These are phyloP conservation scores for Irpex lacteus DNA, from an alignment of 1,284 basidiomycete genomes.

Conservation along the genomic window DNA sequence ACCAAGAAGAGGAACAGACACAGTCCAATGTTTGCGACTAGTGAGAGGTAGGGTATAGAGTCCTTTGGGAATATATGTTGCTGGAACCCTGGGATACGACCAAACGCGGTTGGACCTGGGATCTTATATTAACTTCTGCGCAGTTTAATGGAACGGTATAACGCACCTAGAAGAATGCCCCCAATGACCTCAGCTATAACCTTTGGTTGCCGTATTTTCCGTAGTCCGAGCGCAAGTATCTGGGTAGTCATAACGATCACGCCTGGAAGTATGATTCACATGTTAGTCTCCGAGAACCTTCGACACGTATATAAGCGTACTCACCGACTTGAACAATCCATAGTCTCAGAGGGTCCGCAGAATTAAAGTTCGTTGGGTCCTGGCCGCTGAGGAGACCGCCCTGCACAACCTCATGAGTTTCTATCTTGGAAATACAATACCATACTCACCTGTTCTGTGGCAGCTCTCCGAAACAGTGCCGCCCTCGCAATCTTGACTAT, in stretches of 20 bases:
- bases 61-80: conserved; percentile 74
- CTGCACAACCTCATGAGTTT: conserved; percentile 31
- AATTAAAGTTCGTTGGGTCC: conserved; percentile 67
- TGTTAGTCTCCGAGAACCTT: not conserved
- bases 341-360: conserved; percentile 74
- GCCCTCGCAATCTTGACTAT: conserved; percentile 21
- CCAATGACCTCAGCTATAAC: conserved; percentile 88
- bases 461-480: conserved; percentile 21
- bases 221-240: conserved; percentile 66
- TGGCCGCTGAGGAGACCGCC: conserved; percentile 71
- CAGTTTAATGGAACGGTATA: not conserved
- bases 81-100: conserved; percentile 77
- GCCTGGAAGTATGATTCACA: conserved; percentile 33
- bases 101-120: conserved; percentile 74
- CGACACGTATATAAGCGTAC: not conserved
- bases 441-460: conserved; percentile 26
- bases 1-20: conserved; percentile 93
- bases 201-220: conserved; percentile 80
- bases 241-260: conserved; percentile 83
- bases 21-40: conserved; percentile 91
- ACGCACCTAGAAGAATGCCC: conserved; percentile 79
- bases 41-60: conserved; percentile 77
- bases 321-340: conserved; percentile 88
- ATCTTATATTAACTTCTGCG: not conserved
- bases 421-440: not conserved